These are phyloP conservation scores for Pilaira anomala DNA, from an alignment of 192 early-diverging fungal genomes.

Conservation along the genomic window DNA sequence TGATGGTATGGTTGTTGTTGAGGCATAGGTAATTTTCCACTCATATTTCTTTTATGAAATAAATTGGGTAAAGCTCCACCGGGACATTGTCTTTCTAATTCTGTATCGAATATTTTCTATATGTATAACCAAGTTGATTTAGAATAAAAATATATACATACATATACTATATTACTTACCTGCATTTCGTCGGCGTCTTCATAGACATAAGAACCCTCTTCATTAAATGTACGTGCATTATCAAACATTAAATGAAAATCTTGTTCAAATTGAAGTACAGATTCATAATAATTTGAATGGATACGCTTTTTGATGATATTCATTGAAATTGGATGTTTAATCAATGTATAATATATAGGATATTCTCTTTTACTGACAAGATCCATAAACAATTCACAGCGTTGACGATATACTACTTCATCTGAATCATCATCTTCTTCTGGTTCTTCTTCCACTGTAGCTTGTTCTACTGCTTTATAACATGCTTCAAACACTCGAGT, in stretches of 20 bases:
- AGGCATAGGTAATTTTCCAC: no score
- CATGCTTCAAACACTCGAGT: slow-evolving; percentile 49
- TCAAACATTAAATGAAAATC: slow-evolving; percentile 88
- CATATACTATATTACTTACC: no score
- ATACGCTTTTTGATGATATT: slow-evolving; percentile 80
- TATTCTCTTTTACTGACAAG: slow-evolving; percentile 73
- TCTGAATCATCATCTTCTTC: slow-evolving; percentile 23
- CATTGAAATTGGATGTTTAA: slow-evolving; percentile 86
- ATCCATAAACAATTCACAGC: slow-evolving; percentile 74
- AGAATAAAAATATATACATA: no score
- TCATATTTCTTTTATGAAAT: no score
- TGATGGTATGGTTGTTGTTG: no score
- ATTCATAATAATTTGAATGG: slow-evolving; percentile 65
- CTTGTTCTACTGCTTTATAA: slow-evolving; percentile 59
- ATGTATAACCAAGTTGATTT: no score
- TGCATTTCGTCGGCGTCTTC: slow-evolving; percentile 73
- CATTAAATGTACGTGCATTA: slow-evolving; percentile 92
- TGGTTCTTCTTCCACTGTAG: slow-evolving; percentile 44
- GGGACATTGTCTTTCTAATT: no score
- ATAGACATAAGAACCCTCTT: slow-evolving; percentile 87
- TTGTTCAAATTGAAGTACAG: slow-evolving; percentile 59
- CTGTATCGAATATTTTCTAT: no score
- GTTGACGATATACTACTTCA: slow-evolving; percentile 42
- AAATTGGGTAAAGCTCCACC: no score
- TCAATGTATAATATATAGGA: slow-evolving; percentile 88